Evolutionary conservation across 2,329 filamentous ascomycete species (phyloP).

Genomic region (Arthroderma sp.): DNA sequence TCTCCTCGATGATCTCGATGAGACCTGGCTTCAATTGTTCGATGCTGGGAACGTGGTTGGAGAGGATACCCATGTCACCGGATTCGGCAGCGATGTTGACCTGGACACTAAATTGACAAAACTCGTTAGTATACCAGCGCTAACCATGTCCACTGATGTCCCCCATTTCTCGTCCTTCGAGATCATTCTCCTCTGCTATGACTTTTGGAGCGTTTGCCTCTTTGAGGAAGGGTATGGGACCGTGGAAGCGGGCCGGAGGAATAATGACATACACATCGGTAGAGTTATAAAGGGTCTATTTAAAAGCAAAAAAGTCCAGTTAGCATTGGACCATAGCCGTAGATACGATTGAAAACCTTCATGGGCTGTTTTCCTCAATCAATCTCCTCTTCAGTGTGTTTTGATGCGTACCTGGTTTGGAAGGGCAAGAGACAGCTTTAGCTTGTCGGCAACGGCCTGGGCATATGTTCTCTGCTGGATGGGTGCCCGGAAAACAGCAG

Average conservation of each 20-base stretch:
- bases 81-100: constrained; percentile 98
- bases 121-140: constrained; percentile 5
- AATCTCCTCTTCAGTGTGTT: neutral
- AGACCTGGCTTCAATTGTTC: constrained; percentile 97
- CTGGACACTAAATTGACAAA: constrained; percentile 52
- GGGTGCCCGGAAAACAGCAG: constrained; percentile 61
- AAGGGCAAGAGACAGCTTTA: constrained; percentile 95
- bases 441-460: constrained; percentile 78
- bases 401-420: constrained; percentile 79
- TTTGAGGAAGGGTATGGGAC: neutral
- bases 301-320: neutral
- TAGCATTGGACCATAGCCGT: neutral
- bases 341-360: neutral
- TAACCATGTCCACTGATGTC: neutral
- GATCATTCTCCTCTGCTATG: neutral
- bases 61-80: constrained; percentile 98
- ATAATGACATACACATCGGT: constrained; percentile 50
- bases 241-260: neutral
- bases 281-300: constrained; percentile 55
- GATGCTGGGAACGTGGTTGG: constrained; percentile 96
- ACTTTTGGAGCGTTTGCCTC: neutral
- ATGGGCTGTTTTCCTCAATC: too few species aligned
- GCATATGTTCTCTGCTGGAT: constrained; percentile 83
- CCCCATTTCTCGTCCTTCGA: neutral
- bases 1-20: constrained; percentile 91